Base-by-base conservation (phyloP, 2,329 filamentous ascomycete genomes). In the Lecanicillium sp. region DNA sequence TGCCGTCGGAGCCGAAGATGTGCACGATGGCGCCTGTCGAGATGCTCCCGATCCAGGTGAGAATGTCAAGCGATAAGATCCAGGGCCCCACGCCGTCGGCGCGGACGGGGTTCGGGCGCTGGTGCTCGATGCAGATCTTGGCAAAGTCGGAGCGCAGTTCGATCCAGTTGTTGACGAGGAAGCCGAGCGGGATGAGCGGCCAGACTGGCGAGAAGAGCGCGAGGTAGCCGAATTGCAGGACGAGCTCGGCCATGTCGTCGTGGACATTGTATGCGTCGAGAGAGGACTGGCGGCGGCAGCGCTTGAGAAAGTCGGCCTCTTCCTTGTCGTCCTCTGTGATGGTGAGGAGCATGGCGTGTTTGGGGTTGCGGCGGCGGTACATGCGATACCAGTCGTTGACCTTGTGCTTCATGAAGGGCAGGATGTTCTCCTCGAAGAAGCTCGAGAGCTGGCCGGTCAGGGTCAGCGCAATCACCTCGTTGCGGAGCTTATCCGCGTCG, bases 101-200 rank as follows among this genome's bases (percentile, higher is more conserved):
- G 5, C 86, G 80, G 54, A 77, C 76, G 0, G 86, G 86, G 0
- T 75, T 78, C 0, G 86, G 86, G 1, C 86, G 78, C 52, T 83
- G 82, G 68, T 84, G 85, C 59, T 89, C 84, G 20, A 82, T 71
- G 53, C 82, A 86, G 48, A 90, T 85, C 59, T 89, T 90, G 65
- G 86, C 77, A 38, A 87, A 86, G 57, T 90, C 86, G 3, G 84
- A 83, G 9, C 86, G 83, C 9, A 90, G 72, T 62, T 90, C 86
- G 48, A 90, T 69, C 83, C 84, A 87, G 66, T 89, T 84, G 64
- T 89, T 89, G 60, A 87, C 65, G 12, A 89, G 68, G 62, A 89
- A 90, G 0, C 83, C 84, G 19, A 87, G 69, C 0, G 82, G 78
- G 0, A 86, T 85, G 1, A 89, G 69, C 0, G 86, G 85, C 86